phyloP scores from a whole-genome alignment of 805 yeast species.

The Lachancea nothofagi region DNA sequence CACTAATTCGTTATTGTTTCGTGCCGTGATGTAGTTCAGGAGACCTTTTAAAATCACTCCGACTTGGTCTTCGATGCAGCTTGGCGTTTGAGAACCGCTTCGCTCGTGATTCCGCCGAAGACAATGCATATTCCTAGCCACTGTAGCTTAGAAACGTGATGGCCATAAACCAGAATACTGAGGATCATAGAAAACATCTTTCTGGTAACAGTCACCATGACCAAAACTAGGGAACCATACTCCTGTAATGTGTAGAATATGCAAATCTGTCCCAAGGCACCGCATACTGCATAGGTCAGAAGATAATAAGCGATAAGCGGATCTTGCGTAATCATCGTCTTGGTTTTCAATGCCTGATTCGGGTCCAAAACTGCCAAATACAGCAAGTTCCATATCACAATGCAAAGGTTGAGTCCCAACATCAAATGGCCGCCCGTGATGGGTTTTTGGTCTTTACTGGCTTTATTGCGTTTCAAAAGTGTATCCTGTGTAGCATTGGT shows the following conservation, averaged over 20 bases:
- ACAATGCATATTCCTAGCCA: constrained; percentile 78
- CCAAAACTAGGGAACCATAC: constrained; percentile 78
- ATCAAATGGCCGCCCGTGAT: constrained; percentile 85
- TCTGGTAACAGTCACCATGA: constrained; percentile 92
- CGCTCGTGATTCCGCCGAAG: constrained; percentile 79
- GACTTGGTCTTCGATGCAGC: constrained; percentile 2
- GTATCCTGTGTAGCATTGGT: constrained; percentile 93
- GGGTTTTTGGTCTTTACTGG: constrained; percentile 27
- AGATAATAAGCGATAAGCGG: constrained; percentile 58
- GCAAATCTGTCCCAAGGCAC: constrained; percentile 92
- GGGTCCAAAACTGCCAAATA: constrained; percentile 37
- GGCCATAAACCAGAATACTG: constrained; percentile 85
- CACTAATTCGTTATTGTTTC: too few species aligned
- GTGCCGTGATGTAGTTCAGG: too few species aligned
- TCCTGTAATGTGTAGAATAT: constrained; percentile 77
- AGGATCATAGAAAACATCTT: constrained; percentile 93
- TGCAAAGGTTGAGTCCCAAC: constrained; percentile 56
- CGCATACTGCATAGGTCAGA: constrained; percentile 63
- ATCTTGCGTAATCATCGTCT: constrained; percentile 32
- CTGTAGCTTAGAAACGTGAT: constrained; percentile 54
- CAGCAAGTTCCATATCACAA: constrained; percentile 41
- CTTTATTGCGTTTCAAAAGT: constrained; percentile 44
- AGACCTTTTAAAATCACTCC: too few species aligned
- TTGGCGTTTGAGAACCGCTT: constrained; percentile 49
- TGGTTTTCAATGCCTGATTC: constrained; percentile 31